Evolutionary conservation across 2,329 filamentous ascomycete species (phyloP), one percentile per base, ranked within the genome.

Genomic region (Trichoderma endophyticum): DNA sequence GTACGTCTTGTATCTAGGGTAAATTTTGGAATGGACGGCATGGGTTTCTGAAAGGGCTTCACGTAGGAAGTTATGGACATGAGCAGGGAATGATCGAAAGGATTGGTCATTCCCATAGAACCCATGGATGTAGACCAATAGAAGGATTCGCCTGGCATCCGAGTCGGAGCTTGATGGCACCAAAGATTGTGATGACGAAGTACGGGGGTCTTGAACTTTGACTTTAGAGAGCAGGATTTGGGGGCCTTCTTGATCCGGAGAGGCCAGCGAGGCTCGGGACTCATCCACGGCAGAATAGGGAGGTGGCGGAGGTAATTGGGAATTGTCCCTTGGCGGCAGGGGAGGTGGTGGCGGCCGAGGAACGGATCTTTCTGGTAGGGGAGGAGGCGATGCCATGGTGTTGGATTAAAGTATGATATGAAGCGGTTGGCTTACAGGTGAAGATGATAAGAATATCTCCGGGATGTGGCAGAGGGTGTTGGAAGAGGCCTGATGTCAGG

Each of bases 101-200:
- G 93, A 97, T 36, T 92, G 92, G 80, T 96, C 93, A 73, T 93
- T 92, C 66, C 95, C 94, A 86, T 96, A 92, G 82, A 97, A 97
- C 73, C 95, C 94, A 83, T 97, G 95, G 71, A 97, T 90, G 79
- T 94, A 97, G 68, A 97, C 84, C 26, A 97, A 79, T 1, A 98
- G 86, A 28, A 98, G 84, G 30, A 85, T 88, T 73, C 89, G 85
- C 59, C 85, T 84, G 73, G 76, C 79, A 51, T 76, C 73, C 3
- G 71, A 72, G 18, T 74, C 72, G 24, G 73, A 59, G n/a, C 73
- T 69, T 6, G 76, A 73, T 6, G 83, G 79, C 57, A 78, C 76
- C 39, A 85, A 78, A 3, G 84, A 86, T 75, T 84, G 83, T 1
- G 84, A 82, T 30, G 86, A 88, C 5, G 86, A 87, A 43, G 82